Conservation (phyloP, 2,329 filamentous ascomycete genomes). For the Exophiala viscosa region DNA sequence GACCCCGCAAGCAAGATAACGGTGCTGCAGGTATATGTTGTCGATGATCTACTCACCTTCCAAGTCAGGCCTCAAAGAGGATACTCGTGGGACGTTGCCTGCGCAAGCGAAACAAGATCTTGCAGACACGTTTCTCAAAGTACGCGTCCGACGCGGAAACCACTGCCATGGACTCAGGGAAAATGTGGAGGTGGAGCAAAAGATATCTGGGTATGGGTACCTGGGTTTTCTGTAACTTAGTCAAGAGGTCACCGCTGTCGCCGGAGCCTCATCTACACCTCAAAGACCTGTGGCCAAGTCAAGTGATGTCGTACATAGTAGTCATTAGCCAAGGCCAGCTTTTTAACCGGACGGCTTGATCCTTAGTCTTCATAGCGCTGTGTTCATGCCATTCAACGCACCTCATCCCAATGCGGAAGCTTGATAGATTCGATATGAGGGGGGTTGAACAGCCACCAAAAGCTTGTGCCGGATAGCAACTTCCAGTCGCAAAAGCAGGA, state of each 20-base stretch:
- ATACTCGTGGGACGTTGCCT: not conserved
- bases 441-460: not conserved
- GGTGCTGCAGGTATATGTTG: not conserved
- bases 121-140: not conserved
- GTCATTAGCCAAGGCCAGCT: too few species aligned
- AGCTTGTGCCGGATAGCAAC: not conserved
- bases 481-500: not conserved
- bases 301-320: too few species aligned
- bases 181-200: constrained; percentile 1
- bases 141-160: not conserved
- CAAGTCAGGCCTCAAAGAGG: constrained; percentile 6
- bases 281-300: too few species aligned
- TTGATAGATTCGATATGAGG: not conserved
- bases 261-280: too few species aligned
- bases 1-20: constrained; percentile 7
- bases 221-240: too few species aligned
- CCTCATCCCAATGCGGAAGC: not conserved
- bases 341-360: too few species aligned
- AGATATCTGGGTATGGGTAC: too few species aligned
- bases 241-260: too few species aligned
- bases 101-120: not conserved
- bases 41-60: constrained; percentile 8
- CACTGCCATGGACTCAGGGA: not conserved
- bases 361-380: too few species aligned
- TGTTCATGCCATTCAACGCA: not conserved